Evolutionary conservation across 2,329 filamentous ascomycete genomes (phyloP), one percentile per base, ranked within the genome.

Genomic region (Fusarium lateritium): DNA sequence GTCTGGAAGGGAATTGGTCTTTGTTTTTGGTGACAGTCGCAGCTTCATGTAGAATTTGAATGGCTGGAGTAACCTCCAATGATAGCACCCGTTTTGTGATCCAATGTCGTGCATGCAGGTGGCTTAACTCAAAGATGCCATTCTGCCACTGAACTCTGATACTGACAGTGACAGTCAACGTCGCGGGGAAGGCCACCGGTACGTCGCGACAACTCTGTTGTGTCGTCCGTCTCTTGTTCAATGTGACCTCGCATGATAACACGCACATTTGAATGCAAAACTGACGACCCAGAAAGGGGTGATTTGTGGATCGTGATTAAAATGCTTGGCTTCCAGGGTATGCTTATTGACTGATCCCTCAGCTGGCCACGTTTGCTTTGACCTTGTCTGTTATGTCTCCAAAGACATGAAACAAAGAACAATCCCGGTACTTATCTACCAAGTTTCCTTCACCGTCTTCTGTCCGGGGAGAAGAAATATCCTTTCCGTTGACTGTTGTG

Each of bases 381-480:
- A 73, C 76, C 75, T 67, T 83, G 66, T 81, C 80, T 10, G 89
- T 88, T 69, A 95, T 91, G 7, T 80, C 83, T 71, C 85, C 83
- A 75, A 95, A 94, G 10, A 94, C 81, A 50, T 89, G 88, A 63
- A 83, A 88, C 38, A 95, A 80, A 36, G 91, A 93, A 78, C 92
- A 95, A 65, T 85, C 83, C 69, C 84, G 84, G 78, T 95, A 95
- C 78, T 94, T 94, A 54, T 91, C 86, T 38, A 91, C 89, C 71
- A 95, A 78, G 13, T 83, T 73, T 19, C 77, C 82, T 21, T 63
- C 56, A 59, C 62, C 51, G 54, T 69, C 34, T 38, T 28, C 36
- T 15, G 36, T 28, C 34, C 28, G 40, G 38, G 52, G 34, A 28
- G 50, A 43, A 54, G 83, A 83, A 34, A 90, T 81, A 60, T 89